Conservation (phyloP, 2,329 filamentous ascomycete species). For the Fusarium sp. region DNA sequence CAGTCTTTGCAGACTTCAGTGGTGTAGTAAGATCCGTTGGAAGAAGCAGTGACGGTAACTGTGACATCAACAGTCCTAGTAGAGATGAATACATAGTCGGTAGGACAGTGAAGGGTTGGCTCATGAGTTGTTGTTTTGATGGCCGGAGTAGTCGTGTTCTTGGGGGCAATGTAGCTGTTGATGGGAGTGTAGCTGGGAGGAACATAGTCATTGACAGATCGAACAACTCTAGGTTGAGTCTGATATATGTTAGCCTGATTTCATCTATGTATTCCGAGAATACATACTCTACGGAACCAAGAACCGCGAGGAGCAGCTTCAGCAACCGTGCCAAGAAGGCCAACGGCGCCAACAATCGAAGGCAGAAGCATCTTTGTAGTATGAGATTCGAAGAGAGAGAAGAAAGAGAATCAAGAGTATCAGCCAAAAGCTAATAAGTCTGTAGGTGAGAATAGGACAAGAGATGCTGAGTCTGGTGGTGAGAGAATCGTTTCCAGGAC, state of each 20-base stretch:
- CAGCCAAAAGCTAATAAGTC: conserved; percentile 28
- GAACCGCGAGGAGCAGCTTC: conserved; percentile 44
- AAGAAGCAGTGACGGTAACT: conserved; percentile 48
- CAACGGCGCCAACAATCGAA: conserved; percentile 41
- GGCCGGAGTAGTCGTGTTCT: conserved; percentile 29
- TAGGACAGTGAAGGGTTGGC: conserved; percentile 38
- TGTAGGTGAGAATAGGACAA: conserved; percentile 5
- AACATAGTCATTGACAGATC: conserved; percentile 8
- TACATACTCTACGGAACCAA: conserved; percentile 33
- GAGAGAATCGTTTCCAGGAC: conserved; percentile 16
- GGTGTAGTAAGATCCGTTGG: conserved; percentile 36
- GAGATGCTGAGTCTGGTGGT: conserved; percentile 39
- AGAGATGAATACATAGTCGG: conserved; percentile 42
- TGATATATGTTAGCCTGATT: conserved; percentile 16
- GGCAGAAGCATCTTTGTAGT: conserved; percentile 41
- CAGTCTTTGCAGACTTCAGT: conserved; percentile 27
- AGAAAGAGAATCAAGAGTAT: background rate
- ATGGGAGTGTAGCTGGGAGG: conserved; percentile 20
- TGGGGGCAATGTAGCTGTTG: conserved; percentile 7
- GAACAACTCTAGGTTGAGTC: conserved; percentile 14
- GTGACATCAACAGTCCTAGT: conserved; percentile 51
- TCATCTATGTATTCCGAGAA: background rate
- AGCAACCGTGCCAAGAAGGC: conserved; percentile 42
- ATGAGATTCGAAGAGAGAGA: background rate
- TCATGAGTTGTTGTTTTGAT: conserved; percentile 17